Base-by-base conservation (phyloP, 1,284 basidiomycete genomes). In the Fomes fomentarius region DNA sequence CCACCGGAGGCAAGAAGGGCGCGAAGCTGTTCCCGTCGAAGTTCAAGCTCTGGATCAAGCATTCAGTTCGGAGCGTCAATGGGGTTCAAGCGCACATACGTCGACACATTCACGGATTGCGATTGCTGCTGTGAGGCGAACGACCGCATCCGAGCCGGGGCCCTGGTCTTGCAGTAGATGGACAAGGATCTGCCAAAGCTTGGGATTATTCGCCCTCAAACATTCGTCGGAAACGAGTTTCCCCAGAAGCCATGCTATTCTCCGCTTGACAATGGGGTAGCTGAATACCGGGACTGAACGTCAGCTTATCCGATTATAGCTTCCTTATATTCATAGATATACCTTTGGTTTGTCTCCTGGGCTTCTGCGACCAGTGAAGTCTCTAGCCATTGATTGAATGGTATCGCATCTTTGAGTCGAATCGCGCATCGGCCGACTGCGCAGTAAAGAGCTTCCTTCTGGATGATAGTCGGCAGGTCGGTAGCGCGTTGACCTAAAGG, bases 211-310 rank as follows among this genome's bases (percentile, higher is more conserved):
- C 2, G 87, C 79, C 17, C 79, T 74, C 28, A 77, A 74, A 56
- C 83, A 85, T 57, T 82, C 79, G 50, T 91, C 87, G 4, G 80
- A 76, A 22, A 92, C 80, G 86, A 91, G 93, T 77, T 89, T 90
- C 12, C 93, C 93, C 39, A 96, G 82, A 6, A 95, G 72, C 93
- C 93, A 95, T 0, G 93, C 93, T 57, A 96, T 89, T 38, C 94
- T 83, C 19, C 93, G 84, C 71, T 96, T 94, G 56, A 96, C 81
- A 43, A 96, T 91, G 0, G 91, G 89, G 65, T 89, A 93, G 52
- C 91, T 94, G 24, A 43, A 21, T n/a, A n/a, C n/a, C n/a, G 31
- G 4, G 19, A 19, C 12, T 9, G 28, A n/a, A 47, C 34, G 30
- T 54, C 14, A 39, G 15, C 12, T 30, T 30, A 35, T 33, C 26